Percentiles rank a stretch among this genome's conserved stretches.
Evolutionary conservation across 2,329 filamentous ascomycete genomes (phyloP).

Genomic region (Aspergillus sojae): DNA sequence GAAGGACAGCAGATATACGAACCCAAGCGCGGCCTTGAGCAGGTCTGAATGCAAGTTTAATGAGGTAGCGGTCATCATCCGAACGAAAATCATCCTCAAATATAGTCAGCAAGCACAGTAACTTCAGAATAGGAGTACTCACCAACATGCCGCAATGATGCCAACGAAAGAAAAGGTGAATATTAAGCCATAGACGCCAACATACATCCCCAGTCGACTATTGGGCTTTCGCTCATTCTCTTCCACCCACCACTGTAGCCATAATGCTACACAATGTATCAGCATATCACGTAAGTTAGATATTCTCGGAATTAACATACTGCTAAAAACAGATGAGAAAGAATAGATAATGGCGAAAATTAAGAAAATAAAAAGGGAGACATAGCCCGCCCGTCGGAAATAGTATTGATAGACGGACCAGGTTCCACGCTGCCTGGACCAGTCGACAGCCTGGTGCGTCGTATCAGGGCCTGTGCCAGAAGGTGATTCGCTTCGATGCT

Average conservation of each 20-base stretch:
- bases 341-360: neutral
- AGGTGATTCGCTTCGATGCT: neutral
- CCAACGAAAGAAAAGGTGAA: neutral
- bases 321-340: neutral
- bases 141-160: neutral
- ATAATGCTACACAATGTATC: conserved; percentile 33
- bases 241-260: conserved; percentile 55
- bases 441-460: neutral
- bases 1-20: neutral
- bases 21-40: neutral
- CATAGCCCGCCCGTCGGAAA: neutral
- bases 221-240: conserved; percentile 45
- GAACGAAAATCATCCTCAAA: neutral
- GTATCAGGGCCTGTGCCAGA: neutral
- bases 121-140: neutral
- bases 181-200: conserved; percentile 38
- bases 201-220: conserved; percentile 38
- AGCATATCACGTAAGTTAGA: neutral
- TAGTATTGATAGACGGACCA: neutral
- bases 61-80: neutral
- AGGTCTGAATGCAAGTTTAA: neutral
- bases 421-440: neutral
- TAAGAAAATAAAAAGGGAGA: neutral
- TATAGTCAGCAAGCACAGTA: neutral
- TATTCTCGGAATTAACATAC: neutral